Evolutionary conservation across 2,329 filamentous ascomycete species (phyloP).

Genomic region (Pseudogymnoascus sp.): DNA sequence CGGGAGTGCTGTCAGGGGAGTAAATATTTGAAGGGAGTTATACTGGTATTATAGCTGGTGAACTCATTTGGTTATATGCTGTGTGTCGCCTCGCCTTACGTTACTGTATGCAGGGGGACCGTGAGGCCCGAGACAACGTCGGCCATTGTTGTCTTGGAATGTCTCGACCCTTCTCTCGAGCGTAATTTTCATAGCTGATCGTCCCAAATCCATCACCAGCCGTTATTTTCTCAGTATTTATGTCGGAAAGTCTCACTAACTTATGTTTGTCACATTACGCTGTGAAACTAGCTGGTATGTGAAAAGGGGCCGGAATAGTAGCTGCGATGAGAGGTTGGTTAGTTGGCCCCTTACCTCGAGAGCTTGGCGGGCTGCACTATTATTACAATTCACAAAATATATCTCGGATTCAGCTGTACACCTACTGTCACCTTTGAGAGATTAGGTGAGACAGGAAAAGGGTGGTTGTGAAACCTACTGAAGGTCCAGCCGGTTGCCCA

Average conservation of each 20-base stretch:
- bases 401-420: neutral
- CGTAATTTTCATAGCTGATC: neutral
- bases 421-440: no score
- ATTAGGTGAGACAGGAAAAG: no score
- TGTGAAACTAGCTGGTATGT: neutral
- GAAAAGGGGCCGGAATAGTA: neutral
- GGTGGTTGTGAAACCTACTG: neutral
- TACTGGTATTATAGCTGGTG: neutral
- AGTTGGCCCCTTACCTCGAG: neutral
- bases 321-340: neutral
- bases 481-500: neutral
- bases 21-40: neutral
- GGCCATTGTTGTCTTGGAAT: neutral
- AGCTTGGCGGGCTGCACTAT: neutral
- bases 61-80: neutral
- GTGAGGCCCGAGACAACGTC: neutral
- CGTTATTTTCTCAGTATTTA: neutral
- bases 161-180: neutral
- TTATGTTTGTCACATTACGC: neutral
- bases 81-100: neutral
- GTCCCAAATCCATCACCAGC: neutral
- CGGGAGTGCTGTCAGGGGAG: neutral
- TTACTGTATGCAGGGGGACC: neutral
- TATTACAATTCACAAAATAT: neutral
- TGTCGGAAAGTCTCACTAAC: neutral